phyloP scores from a whole-genome alignment of 768 basidiomycete genomes.

The Xerocomellus amylosporus region DNA sequence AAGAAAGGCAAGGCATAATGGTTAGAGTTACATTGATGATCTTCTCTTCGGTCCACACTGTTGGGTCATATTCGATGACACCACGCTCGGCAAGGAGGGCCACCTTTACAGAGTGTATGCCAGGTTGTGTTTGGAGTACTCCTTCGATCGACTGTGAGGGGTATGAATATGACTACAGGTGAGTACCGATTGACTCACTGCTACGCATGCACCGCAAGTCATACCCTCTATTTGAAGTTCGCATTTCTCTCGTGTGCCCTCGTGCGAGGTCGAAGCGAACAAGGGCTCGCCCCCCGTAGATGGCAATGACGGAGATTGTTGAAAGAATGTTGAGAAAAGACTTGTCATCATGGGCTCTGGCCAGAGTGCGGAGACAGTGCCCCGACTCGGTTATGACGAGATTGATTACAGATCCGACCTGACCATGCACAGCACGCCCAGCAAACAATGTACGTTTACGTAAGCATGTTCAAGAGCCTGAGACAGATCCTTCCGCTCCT shows the following conservation, averaged over 20 bases:
- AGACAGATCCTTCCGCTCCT: neutral
- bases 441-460: slow-evolving; percentile 5
- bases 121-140: slow-evolving; percentile 76
- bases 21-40: slow-evolving; percentile 56
- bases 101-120: slow-evolving; percentile 91
- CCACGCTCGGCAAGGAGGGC: slow-evolving; percentile 95
- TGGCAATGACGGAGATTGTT: slow-evolving; percentile 7
- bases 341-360: neutral
- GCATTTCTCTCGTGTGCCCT: slow-evolving; percentile 48
- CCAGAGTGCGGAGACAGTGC: too few species aligned
- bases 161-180: neutral
- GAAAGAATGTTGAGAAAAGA: neutral
- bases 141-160: slow-evolving; percentile 71
- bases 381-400: neutral
- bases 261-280: slow-evolving; percentile 16
- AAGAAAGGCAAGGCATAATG: neutral
- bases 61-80: slow-evolving; percentile 84
- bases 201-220: slow-evolving; percentile 88
- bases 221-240: slow-evolving; percentile 85
- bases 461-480: slow-evolving; percentile 2
- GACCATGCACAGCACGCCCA: neutral
- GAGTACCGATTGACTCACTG: slow-evolving; percentile 46
- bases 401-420: slow-evolving; percentile 1
- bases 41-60: slow-evolving; percentile 76
- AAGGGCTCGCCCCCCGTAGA: slow-evolving; percentile 22